Conservation (phyloP, 176 grass and related monocot species). For the Hsuehochloa calcarea region DNA sequence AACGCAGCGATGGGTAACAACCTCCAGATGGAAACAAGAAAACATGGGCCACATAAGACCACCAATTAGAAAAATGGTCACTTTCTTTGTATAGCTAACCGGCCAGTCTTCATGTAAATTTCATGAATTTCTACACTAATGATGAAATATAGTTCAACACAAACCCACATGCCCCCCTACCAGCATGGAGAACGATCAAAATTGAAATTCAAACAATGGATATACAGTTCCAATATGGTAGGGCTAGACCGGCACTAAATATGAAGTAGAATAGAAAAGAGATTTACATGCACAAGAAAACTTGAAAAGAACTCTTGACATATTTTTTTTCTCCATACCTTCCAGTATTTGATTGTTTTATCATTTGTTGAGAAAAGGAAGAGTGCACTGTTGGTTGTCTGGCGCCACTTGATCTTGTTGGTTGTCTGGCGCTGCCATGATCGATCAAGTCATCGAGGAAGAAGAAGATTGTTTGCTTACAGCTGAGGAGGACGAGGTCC, state of each 20-base stretch:
- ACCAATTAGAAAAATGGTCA: neutral
- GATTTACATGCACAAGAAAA: neutral
- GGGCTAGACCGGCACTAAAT: neutral
- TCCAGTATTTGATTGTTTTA: conserved; percentile 95
- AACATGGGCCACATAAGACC: neutral
- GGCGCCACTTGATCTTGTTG: conserved; percentile 87
- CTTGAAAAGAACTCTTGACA: neutral
- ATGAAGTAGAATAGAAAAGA: conserved; percentile 2
- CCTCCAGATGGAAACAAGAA: conserved; percentile 63
- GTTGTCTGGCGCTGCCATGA: too few species aligned
- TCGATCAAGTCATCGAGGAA: too few species aligned
- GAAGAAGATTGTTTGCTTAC: too few species aligned
- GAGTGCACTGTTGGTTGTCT: conserved; percentile 61
- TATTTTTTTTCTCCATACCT: conserved; percentile 49
- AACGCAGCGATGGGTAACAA: conserved; percentile 56
- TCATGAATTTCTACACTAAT: neutral
- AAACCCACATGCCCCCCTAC: neutral
- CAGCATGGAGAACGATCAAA: neutral
- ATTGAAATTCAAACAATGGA: neutral
- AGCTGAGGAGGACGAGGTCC: too few species aligned
- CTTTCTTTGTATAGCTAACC: neutral
- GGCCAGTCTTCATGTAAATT: neutral
- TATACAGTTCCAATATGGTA: neutral
- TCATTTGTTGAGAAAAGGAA: conserved; percentile 89
- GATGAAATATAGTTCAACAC: neutral